Evolutionary conservation across 495 filamentous ascomycete genomes (phyloP).

Genomic region (Lepidopterella palustris): DNA sequence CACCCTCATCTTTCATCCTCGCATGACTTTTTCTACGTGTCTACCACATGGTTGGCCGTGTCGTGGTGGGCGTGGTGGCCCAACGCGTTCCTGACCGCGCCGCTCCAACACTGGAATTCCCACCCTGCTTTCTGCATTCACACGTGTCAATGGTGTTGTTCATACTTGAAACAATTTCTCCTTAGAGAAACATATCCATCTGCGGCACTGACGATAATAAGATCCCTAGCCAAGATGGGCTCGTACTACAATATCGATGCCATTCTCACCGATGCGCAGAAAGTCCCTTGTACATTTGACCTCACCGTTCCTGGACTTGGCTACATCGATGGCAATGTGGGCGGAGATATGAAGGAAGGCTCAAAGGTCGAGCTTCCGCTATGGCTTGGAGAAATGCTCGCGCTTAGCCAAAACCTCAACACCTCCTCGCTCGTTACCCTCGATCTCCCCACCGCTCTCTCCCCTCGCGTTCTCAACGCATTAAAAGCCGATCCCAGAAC

Average conservation of each 20-base stretch:
- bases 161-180: neutral
- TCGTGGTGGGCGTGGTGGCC: neutral
- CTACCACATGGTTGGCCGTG: neutral
- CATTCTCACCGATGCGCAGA: conserved; percentile 92
- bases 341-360: conserved; percentile 67
- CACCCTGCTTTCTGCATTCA: conserved; percentile 1
- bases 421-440: conserved; percentile 63
- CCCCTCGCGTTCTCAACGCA: conserved; percentile 78
- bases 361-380: conserved; percentile 78
- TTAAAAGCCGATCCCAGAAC: conserved; percentile 82
- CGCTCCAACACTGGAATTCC: neutral
- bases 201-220: neutral
- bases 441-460: conserved; percentile 71
- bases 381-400: conserved; percentile 97
- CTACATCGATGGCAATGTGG: conserved; percentile 73
- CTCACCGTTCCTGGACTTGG: conserved; percentile 81
- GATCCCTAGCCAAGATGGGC: conserved; percentile 43
- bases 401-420: conserved; percentile 47
- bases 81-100: neutral
- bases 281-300: conserved; percentile 91
- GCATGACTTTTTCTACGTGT: neutral
- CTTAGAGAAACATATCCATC: conserved; percentile 1
- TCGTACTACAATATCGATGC: conserved; percentile 93
- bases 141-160: conserved; percentile 2
- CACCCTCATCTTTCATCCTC: neutral